phyloP scores from a whole-genome alignment of 495 filamentous ascomycete genomes.

The Pyrenopolyporus hunteri region DNA sequence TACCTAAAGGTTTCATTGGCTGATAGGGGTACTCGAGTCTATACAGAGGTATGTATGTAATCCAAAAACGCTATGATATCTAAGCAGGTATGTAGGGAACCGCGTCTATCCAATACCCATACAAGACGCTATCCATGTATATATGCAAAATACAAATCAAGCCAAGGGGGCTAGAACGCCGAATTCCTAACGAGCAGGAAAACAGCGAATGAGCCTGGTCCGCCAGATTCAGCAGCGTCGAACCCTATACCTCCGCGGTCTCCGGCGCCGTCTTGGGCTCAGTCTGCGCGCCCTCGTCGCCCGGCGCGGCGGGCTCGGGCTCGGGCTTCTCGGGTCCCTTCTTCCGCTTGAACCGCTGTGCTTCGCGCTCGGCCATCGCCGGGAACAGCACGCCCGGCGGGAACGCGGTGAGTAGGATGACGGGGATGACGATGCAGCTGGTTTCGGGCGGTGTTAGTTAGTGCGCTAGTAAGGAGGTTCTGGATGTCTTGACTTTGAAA shows the following conservation, averaged over 20 bases:
- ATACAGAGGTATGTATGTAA: too few species aligned
- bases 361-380: conserved; percentile 44
- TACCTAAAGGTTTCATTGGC: too few species aligned
- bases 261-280: conserved; percentile 10
- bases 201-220: background rate
- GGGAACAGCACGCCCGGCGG: conserved; percentile 50
- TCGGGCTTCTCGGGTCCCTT: background rate
- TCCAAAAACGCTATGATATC: too few species aligned
- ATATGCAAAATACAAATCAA: background rate
- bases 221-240: background rate
- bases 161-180: background rate
- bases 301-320: conserved; percentile 2
- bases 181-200: background rate
- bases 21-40: too few species aligned
- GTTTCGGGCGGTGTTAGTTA: background rate
- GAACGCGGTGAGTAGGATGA: conserved; percentile 44
- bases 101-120: too few species aligned
- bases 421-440: conserved; percentile 47
- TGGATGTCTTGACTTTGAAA: background rate
- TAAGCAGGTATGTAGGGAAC: background rate
- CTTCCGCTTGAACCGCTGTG: conserved; percentile 27
- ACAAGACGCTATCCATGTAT: too few species aligned
- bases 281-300: conserved; percentile 21
- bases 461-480: background rate
- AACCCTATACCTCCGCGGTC: conserved; percentile 1